Evolutionary conservation across 1,284 basidiomycete genomes (phyloP), one percentile per base, ranked within the genome.

Genomic region (Cystobasidium sp.): DNA sequence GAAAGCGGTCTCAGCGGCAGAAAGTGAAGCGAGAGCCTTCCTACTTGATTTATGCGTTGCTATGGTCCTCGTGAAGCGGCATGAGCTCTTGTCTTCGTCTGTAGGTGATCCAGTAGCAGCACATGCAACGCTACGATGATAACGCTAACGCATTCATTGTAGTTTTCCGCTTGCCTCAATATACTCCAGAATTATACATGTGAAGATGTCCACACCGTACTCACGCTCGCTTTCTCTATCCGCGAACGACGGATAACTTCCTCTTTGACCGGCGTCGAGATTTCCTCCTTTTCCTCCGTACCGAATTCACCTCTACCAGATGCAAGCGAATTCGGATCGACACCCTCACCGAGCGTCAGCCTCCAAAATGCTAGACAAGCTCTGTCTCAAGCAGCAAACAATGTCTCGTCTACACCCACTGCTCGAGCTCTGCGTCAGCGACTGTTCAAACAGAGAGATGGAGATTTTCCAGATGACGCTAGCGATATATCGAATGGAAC

Each of bases 221-320:
- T 73, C 9, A 66, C 70, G 12, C 62, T 73, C 16, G 70, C 70
- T 6, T 73, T 73, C 63, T 51, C 56, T 1, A 73, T 73, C 24
- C 51, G 70, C 7, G 70, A 73, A 52, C 49, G 63, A 3, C 70
- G 70, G 6, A 59, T 73, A 18, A 66, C 70, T 16, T 65, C 70
- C 1, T 43, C 62, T 31, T 52, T 73, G 47, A 73, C 70, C 1
- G 70, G 70, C n/a, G 18, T 66, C 8, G 70, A 73, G 22, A 64
- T 73, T 39, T 56, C 51, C n/a, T 53, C 62, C 20, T 73, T 52
- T 39, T 73, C 70, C 10, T 73, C 70, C 6, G 63, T 66, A 1
- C 70, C 70, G 6, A 73, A 58, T 43, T 73, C 70, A 1, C 70
- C 70, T 66, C 20, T 62, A 20, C 44, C 44, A 3, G 58, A 62